Evolutionary conservation across 352 stramenopile species (phyloP).

Genomic region (Pythium volutum): DNA sequence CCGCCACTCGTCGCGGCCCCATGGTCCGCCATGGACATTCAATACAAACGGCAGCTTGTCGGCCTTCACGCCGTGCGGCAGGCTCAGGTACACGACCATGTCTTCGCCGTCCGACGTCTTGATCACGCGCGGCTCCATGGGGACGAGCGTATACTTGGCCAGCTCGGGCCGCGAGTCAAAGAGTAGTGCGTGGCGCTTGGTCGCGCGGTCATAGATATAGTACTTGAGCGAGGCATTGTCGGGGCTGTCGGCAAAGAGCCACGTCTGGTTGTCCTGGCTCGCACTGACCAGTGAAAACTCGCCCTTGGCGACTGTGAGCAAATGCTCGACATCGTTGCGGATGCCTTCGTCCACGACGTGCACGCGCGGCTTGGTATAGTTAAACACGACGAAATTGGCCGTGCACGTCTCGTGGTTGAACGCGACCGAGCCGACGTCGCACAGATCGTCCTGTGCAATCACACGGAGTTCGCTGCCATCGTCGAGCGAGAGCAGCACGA

Average conservation of each 20-base stretch:
- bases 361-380: constrained; percentile 36
- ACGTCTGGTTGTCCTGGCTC: constrained; percentile 52
- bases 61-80: constrained; percentile 29
- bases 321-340: constrained; percentile 28
- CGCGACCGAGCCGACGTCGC: constrained; percentile 28
- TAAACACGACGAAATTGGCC: constrained; percentile 31
- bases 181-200: constrained; percentile 29
- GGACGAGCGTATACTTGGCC: constrained; percentile 33
- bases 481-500: constrained; percentile 36
- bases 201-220: constrained; percentile 39
- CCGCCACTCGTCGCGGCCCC: constrained; percentile 33
- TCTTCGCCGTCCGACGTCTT: constrained; percentile 41
- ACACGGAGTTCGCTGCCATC: constrained; percentile 32
- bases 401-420: constrained; percentile 29
- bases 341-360: constrained; percentile 32
- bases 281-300: constrained; percentile 32
- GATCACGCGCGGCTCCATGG: constrained; percentile 37
- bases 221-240: constrained; percentile 53
- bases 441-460: constrained; percentile 28
- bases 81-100: constrained; percentile 44
- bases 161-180: constrained; percentile 38
- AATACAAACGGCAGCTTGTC: constrained; percentile 39
- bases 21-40: constrained; percentile 39
- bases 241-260: constrained; percentile 55
- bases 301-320: constrained; percentile 21